phyloP scores from a whole-genome alignment of 2,329 filamentous ascomycete species.

The Hirsutella thompsonii region DNA sequence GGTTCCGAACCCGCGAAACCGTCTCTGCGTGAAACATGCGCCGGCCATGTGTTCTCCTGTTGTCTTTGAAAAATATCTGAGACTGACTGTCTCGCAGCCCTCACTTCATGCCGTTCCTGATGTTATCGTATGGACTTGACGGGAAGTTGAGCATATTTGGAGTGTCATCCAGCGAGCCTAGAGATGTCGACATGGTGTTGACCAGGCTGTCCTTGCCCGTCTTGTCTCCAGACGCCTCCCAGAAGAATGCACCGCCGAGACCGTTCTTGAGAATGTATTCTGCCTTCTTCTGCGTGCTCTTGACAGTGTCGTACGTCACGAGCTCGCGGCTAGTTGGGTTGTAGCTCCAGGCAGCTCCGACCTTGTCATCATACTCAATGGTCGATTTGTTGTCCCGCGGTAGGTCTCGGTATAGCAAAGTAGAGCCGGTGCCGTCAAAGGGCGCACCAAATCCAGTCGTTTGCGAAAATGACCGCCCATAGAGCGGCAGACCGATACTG shows the following conservation, averaged over 20 bases:
- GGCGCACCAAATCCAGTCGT: constrained; percentile 54
- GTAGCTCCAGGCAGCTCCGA: constrained; percentile 61
- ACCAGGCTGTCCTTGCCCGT: constrained; percentile 43
- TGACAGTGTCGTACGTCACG: constrained; percentile 55
- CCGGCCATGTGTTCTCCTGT: neutral
- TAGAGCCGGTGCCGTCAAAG: constrained; percentile 53
- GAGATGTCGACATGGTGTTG: constrained; percentile 28
- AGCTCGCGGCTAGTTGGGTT: constrained; percentile 44
- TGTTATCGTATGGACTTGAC: constrained; percentile 44
- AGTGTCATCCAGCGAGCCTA: constrained; percentile 33
- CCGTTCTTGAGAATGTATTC: constrained; percentile 45
- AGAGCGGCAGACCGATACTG: constrained; percentile 64
- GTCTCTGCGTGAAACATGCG: too few relatives aligned
- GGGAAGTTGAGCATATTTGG: constrained; percentile 43
- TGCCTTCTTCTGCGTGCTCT: constrained; percentile 47
- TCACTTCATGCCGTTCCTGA: constrained; percentile 20
- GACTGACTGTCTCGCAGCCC: too few relatives aligned
- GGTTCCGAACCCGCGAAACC: neutral
- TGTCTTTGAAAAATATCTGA: too few relatives aligned
- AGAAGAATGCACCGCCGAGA: constrained; percentile 72
- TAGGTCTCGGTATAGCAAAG: constrained; percentile 50
- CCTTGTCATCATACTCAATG: constrained; percentile 41
- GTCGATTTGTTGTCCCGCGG: constrained; percentile 26
- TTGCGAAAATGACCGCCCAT: constrained; percentile 60
- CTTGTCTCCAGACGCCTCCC: constrained; percentile 64